A percentile compares a stretch with the other conserved stretches of the same genome.
Evolutionary conservation across 768 basidiomycete genomes (phyloP).

Genomic region (Termitomyces bulborhizus): DNA sequence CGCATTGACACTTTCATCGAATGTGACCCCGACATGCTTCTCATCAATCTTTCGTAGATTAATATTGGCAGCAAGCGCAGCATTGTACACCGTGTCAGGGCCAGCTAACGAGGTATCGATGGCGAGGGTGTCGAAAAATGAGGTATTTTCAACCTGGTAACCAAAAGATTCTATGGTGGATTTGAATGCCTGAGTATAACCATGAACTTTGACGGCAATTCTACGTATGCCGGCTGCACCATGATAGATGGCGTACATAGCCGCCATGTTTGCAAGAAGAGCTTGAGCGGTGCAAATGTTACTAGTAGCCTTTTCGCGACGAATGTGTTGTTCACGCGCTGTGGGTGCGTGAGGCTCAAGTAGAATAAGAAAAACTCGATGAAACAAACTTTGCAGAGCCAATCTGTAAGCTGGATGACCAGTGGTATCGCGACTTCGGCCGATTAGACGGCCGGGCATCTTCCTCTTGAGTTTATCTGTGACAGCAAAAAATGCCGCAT

Average conservation of each 20-base stretch:
- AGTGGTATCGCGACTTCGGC: constrained; percentile 76
- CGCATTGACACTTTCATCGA: constrained; percentile 85
- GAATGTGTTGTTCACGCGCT: constrained; percentile 97
- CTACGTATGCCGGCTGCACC: constrained; percentile 79
- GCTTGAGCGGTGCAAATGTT: constrained; percentile 99
- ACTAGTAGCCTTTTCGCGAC: constrained; percentile 96
- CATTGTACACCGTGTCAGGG: constrained; percentile 60
- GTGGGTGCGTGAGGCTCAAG: neutral
- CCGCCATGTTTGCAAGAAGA: constrained; percentile 97
- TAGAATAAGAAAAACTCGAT: neutral
- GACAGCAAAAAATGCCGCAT: constrained; percentile 96
- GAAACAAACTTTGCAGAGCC: constrained; percentile 82
- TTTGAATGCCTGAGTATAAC: constrained; percentile 74
- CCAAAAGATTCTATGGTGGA: constrained; percentile 63
- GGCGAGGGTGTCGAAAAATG: constrained; percentile 90
- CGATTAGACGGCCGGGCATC: constrained; percentile 98
- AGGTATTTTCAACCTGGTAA: constrained; percentile 61
- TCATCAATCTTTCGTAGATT: constrained; percentile 81
- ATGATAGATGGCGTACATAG: constrained; percentile 98
- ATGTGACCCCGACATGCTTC: constrained; percentile 74
- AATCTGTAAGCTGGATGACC: constrained; percentile 89
- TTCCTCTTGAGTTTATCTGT: constrained; percentile 90
- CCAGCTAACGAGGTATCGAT: constrained; percentile 60
- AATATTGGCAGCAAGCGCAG: constrained; percentile 58
- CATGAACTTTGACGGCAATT: constrained; percentile 90